Evolutionary conservation across 805 yeast genomes (phyloP).

Genomic region (Metschnikowia dekortorum): DNA sequence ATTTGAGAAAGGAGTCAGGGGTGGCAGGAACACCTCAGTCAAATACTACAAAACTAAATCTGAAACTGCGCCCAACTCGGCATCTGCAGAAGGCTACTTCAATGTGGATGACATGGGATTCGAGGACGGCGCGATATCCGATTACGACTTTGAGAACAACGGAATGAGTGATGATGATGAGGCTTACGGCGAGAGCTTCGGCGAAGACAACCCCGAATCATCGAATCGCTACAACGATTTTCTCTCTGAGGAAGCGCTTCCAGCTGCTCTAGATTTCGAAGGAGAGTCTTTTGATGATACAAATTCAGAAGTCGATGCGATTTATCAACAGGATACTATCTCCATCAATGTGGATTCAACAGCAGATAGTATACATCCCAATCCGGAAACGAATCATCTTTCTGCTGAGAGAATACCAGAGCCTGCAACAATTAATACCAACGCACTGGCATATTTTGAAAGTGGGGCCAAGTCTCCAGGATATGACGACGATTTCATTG

Average conservation of each 20-base stretch:
- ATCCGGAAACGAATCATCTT: not conserved
- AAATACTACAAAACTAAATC: constrained; percentile 45
- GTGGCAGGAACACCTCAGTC: constrained; percentile 52
- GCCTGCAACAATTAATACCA: not conserved
- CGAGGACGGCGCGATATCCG: constrained; percentile 30
- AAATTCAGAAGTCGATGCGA: not conserved
- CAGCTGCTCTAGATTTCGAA: not conserved
- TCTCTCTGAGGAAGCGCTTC: constrained; percentile 18
- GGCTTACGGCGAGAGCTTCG: constrained; percentile 16
- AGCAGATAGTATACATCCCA: too few relatives aligned
- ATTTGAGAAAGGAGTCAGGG: constrained; percentile 41
- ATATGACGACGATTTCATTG: constrained; percentile 16
- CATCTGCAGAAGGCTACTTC: constrained; percentile 18
- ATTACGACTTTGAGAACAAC: constrained; percentile 42
- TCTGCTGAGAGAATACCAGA: not conserved
- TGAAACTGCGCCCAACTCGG: not conserved
- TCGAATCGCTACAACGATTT: constrained; percentile 16
- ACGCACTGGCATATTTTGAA: not conserved
- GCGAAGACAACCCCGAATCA: constrained; percentile 13
- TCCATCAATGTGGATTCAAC: not conserved
- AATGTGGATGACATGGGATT: constrained; percentile 27
- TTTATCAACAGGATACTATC: not conserved
- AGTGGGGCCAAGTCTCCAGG: constrained; percentile 11
- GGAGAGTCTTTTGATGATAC: not conserved
- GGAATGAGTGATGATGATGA: constrained; percentile 28